Percentiles rank a stretch among this genome's conserved stretches.
These are phyloP conservation scores for Phytophthora cactorum DNA, from an alignment of 352 stramenopile species.

Conservation along the genomic window DNA sequence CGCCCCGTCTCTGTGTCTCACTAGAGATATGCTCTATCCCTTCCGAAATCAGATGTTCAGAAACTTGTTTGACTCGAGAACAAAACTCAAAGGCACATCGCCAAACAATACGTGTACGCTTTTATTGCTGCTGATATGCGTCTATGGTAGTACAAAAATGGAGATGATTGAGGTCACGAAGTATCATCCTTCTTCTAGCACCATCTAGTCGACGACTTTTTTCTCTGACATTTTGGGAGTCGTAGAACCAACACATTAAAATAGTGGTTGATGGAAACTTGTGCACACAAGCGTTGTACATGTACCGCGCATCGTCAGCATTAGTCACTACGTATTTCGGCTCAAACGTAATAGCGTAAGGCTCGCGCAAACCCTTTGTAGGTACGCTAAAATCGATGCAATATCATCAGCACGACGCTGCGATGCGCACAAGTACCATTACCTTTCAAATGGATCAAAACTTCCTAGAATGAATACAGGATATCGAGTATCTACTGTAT, in stretches of 20 bases:
- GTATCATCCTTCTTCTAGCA: too few relatives aligned
- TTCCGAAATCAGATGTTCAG: too few relatives aligned
- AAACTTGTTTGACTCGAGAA: too few relatives aligned
- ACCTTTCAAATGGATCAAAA: background rate
- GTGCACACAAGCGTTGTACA: background rate
- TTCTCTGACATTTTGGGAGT: too few relatives aligned
- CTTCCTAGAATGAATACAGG: slow-evolving; percentile 4
- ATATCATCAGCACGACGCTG: background rate
- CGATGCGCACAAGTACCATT: slow-evolving; percentile 1
- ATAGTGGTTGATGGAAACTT: background rate
- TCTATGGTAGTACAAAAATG: too few relatives aligned
- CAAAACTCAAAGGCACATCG: too few relatives aligned
- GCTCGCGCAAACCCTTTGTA: background rate
- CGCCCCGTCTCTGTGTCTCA: too few relatives aligned
- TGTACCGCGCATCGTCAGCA: slow-evolving; percentile 5
- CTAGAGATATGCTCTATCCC: too few relatives aligned
- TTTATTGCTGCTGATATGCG: too few relatives aligned
- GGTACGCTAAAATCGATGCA: background rate
- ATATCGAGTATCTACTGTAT: background rate
- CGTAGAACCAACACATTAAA: background rate
- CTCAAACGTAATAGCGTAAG: background rate
- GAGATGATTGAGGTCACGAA: too few relatives aligned
- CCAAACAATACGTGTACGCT: too few relatives aligned
- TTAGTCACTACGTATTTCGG: background rate
- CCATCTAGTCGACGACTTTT: too few relatives aligned